Base-by-base conservation (phyloP, 768 basidiomycete genomes). In the Mycena vulgaris region DNA sequence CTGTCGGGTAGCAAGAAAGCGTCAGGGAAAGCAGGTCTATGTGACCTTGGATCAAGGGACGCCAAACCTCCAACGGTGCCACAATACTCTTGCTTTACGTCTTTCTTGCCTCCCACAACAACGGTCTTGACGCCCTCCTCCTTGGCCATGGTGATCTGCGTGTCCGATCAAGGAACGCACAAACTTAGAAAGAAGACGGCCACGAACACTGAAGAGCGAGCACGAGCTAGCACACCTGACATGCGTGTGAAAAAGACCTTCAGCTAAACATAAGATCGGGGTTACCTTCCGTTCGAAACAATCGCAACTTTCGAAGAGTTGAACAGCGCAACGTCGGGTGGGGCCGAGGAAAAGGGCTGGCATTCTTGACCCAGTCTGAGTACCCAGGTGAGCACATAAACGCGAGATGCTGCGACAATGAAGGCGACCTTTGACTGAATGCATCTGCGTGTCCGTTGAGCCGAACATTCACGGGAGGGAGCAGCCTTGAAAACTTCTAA, bases 111-210 rank as follows among this genome's bases (percentile, higher is more conserved):
- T 27, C 89, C 89, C 30, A 88, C 76, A 11, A 90, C 88, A 25
- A 88, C 86, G 21, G 86, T 89, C 73, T 80, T 87, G 31, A 84
- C 85, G 42, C 88, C 88, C 67, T 90, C 88, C 57, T 84, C 80
- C 75, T 90, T 90, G 3, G 84, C 76, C 88, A 90, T 89, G 25
- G 89, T 88, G 67, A 90, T 85, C 89, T 90, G 77, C 71, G 75
- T 58, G 27, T 58, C 30, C 40, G 62, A 51, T 52, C 53, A 61
- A 14, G 16, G 39, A 6, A 16, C 48, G 33, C 16, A 3, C 49
- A 45, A 31, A 23, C 53, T 30, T 39, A 35, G 23, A 40, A 39
- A 58, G 47, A 49, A 39, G 47, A n/a, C 5, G 6, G 14, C 28
- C 16, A 80, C 82, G 53, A 61, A 86, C 85, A 63, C 83, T 83